These are phyloP conservation scores for Xylaria palmicola DNA, from an alignment of 495 filamentous ascomycete species.

Conservation along the genomic window DNA sequence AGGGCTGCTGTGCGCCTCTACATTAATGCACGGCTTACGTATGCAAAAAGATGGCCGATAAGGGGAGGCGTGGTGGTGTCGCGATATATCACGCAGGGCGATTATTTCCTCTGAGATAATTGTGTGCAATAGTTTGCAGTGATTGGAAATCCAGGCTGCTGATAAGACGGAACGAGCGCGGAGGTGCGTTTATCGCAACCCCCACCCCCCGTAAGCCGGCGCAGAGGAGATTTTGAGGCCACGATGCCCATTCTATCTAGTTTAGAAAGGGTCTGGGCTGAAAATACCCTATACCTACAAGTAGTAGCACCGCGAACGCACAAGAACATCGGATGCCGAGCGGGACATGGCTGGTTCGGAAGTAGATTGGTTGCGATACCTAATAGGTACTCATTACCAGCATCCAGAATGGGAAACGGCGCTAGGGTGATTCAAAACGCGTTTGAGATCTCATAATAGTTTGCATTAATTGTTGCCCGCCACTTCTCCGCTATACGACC, in stretches of 20 bases:
- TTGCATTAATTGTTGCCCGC: neutral
- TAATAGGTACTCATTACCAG: neutral
- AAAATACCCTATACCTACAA: neutral
- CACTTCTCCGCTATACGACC: neutral
- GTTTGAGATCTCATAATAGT: neutral
- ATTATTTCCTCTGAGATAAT: neutral
- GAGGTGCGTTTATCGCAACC: no score
- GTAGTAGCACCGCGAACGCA: neutral
- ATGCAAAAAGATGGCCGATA: constrained; percentile 1
- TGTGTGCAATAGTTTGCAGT: neutral
- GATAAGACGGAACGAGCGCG: no score
- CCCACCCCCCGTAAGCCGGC: no score
- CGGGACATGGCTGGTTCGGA: neutral
- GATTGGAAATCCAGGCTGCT: neutral
- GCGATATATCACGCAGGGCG: neutral
- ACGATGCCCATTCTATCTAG: neutral
- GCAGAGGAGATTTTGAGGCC: no score
- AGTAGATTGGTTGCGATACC: neutral
- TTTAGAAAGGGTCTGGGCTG: neutral
- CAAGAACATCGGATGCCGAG: neutral
- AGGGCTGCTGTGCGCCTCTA: neutral
- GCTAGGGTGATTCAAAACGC: neutral
- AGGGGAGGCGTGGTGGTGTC: neutral
- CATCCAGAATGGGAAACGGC: neutral
- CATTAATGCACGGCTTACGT: constrained; percentile 4